Evolutionary conservation across 805 yeast species (phyloP), one percentile per base, ranked within the genome.

Genomic region (Helenozyma baotianmanensis): DNA sequence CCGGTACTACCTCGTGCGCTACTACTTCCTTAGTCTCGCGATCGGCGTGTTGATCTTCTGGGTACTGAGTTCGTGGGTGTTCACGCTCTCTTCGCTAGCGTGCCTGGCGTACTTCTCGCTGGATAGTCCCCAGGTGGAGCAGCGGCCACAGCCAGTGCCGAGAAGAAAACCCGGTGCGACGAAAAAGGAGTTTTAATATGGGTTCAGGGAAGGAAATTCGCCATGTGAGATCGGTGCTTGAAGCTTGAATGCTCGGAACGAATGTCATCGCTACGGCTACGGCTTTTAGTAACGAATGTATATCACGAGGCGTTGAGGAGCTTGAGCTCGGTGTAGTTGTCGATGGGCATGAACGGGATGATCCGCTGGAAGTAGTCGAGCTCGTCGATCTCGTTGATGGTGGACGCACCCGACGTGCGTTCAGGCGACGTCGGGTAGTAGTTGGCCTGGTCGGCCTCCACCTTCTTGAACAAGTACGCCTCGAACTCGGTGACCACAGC

Each of bases 401-500:
- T 16, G 3, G 19, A 29, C 11, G 25, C 14, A 4, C 31, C 32
- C n/a, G 31, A 14, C 29, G 13, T 9, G 26, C 26, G n/a, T 9
- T 26, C 29, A 6, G 22, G 19, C 7, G 29, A 26, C 11, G 32
- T 14, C 6, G 43, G 45, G 16, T 40, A 21, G 21, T 23, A 30
- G 27, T 38, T 34, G 17, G 40, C 38, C 31, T 38, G 47, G 34
- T 44, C 47, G 2, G 45, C 36, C 30, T 47, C 50, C 18, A 47
- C 56, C 30, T 58, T 51, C 6, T 45, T 47, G 32, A 47, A 48
- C 38, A 70, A 50, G 38, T 62, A 73, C 4, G 39, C 33, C 42
- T 69, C 74, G 48, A 71, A 71, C 43, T 73, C 78, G 10, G 62
- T 60, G 14, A 74, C 70, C 25, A 62, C 52, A 3, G 36, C 21